These are phyloP conservation scores for Ceratocystis destructans DNA, from an alignment of 2,329 filamentous ascomycete genomes.

Conservation along the genomic window DNA sequence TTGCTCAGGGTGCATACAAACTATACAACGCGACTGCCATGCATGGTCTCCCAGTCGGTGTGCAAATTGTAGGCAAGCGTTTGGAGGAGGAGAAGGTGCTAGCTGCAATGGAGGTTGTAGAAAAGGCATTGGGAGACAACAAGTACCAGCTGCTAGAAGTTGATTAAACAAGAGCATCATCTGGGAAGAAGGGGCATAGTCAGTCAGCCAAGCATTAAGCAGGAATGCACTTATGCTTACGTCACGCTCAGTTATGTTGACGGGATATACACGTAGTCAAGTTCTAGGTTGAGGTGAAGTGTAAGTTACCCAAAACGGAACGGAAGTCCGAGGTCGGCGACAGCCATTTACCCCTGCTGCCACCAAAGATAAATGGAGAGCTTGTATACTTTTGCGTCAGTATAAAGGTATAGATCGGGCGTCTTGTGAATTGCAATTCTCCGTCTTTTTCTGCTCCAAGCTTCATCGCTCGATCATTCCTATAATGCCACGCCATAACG, in stretches of 20 bases:
- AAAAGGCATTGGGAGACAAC: slow-evolving; percentile 52
- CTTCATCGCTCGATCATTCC: not conserved
- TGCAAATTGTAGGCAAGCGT: slow-evolving; percentile 68
- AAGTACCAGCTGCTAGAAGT: slow-evolving; percentile 40
- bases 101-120: slow-evolving; percentile 63
- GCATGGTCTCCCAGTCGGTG: slow-evolving; percentile 74
- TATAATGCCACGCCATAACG: slow-evolving; percentile 19
- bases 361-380: not conserved
- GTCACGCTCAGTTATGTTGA: not conserved
- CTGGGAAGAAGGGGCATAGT: slow-evolving; percentile 12
- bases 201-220: not conserved
- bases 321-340: slow-evolving; percentile 21
- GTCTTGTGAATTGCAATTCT: not conserved
- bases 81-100: slow-evolving; percentile 82
- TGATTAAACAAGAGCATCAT: slow-evolving; percentile 25
- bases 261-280: not conserved
- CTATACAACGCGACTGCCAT: slow-evolving; percentile 71
- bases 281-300: not conserved
- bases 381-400: not conserved
- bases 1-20: slow-evolving; percentile 72
- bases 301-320: slow-evolving; percentile 11
- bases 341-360: not conserved
- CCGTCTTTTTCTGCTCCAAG: not conserved
- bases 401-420: not conserved
- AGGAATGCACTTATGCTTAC: not conserved